These are phyloP conservation scores for Stachybotrys echinatus DNA, from an alignment of 2,329 filamentous ascomycete genomes.

Conservation along the genomic window DNA sequence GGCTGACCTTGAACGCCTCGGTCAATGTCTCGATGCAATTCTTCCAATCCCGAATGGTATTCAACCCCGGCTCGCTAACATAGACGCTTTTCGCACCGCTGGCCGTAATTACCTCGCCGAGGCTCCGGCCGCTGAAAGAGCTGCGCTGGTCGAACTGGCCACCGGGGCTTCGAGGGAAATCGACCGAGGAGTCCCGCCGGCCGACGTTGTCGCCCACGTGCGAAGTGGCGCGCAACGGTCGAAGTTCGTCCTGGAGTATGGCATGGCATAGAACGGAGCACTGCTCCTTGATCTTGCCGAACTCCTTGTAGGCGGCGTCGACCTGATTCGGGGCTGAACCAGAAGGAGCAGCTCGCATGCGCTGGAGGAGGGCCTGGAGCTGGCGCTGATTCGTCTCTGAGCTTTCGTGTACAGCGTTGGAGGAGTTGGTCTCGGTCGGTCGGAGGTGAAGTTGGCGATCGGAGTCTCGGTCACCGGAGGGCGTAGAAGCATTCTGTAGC, in stretches of 20 bases:
- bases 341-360: constrained; percentile 26
- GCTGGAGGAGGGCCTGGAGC: constrained; percentile 26
- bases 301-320: constrained; percentile 39
- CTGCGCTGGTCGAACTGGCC: constrained; percentile 27
- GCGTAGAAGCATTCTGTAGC: constrained; percentile 1
- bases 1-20: constrained; percentile 32
- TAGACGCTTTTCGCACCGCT: constrained; percentile 15
- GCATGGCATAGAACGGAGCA: constrained; percentile 33
- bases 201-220: constrained; percentile 14
- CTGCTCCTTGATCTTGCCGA: constrained; percentile 33
- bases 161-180: constrained; percentile 23
- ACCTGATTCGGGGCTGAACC: constrained; percentile 27
- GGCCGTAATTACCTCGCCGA: constrained; percentile 24
- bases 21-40: constrained; percentile 33
- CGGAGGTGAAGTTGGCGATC: constrained; percentile 20
- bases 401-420: constrained; percentile 17
- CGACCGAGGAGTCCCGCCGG: constrained; percentile 22
- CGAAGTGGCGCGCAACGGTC: constrained; percentile 12
- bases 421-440: constrained; percentile 15
- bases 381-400: constrained; percentile 28
- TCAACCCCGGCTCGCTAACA: constrained; percentile 26
- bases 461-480: constrained; percentile 15
- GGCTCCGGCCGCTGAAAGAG: constrained; percentile 30
- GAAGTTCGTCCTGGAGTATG: constrained; percentile 35
- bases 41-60: constrained; percentile 39